A percentile compares a stretch with the other conserved stretches of the same genome.
These are phyloP conservation scores for Apophysomyces ossiformis DNA, from an alignment of 371 early-diverging fungal species.

Conservation along the genomic window DNA sequence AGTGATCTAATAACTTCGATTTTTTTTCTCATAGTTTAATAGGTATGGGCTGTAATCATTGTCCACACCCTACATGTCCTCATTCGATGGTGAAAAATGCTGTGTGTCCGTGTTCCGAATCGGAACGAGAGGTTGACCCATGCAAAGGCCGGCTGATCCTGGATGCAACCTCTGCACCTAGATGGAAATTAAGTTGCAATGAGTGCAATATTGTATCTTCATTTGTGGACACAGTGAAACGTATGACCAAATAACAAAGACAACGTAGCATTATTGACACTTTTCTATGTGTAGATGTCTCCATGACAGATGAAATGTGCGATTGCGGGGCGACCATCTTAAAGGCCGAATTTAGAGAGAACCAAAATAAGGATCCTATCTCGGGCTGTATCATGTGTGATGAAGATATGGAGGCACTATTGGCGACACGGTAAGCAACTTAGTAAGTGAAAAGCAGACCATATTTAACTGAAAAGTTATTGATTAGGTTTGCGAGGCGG, in stretches of 20 bases:
- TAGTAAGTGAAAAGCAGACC: no score
- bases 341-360: constrained; percentile 54
- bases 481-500: constrained; percentile 29
- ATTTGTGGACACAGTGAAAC: constrained; percentile 50
- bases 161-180: constrained; percentile 59
- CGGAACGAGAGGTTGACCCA: constrained; percentile 32
- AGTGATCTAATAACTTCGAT: background rate
- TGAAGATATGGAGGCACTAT: constrained; percentile 46
- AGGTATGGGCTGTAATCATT: constrained; percentile 59
- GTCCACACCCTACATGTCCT: constrained; percentile 53
- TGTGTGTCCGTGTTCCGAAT: constrained; percentile 52
- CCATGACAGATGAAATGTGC: constrained; percentile 39
- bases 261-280: background rate
- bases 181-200: constrained; percentile 59
- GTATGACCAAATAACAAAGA: constrained; percentile 20
- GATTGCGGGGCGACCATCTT: constrained; percentile 42
- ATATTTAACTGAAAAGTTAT: background rate
- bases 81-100: constrained; percentile 56
- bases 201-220: constrained; percentile 54
- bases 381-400: constrained; percentile 55
- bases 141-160: constrained; percentile 52
- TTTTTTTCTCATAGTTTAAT: background rate
- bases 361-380: constrained; percentile 44
- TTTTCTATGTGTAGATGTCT: constrained; percentile 35
- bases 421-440: constrained; percentile 40